Conservation (phyloP, 2,329 filamentous ascomycete genomes). For the Botrytis deweyae region DNA sequence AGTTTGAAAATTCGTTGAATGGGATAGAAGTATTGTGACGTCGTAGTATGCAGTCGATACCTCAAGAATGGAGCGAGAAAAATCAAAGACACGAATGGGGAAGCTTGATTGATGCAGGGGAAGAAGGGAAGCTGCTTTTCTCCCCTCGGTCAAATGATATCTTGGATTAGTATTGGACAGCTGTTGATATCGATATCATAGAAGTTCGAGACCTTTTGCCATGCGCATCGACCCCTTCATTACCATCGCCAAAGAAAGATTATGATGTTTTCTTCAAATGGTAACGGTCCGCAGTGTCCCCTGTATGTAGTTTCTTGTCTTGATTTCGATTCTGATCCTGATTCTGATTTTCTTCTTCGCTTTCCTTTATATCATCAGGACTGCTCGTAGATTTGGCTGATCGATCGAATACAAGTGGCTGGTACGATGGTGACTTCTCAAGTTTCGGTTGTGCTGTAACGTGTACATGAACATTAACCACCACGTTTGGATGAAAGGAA, state of each 20-base stretch:
- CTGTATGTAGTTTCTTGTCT: neutral
- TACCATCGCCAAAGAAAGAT: neutral
- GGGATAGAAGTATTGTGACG: constrained; percentile 9
- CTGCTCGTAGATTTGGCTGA: neutral
- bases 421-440: neutral
- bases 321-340: neutral
- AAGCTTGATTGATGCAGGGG: constrained; percentile 3
- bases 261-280: neutral
- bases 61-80: neutral
- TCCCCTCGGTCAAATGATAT: neutral
- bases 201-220: constrained; percentile 1
- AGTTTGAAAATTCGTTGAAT: neutral
- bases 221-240: constrained; percentile 14
- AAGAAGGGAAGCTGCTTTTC: neutral
- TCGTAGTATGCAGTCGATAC: constrained; percentile 7
- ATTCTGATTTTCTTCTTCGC: neutral
- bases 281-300: neutral
- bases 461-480: constrained; percentile 10
- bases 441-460: constrained; percentile 11
- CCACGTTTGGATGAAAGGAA: neutral
- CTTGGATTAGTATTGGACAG: neutral
- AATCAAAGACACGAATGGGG: neutral
- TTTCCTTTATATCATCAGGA: neutral
- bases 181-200: neutral
- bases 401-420: neutral